Evolutionary conservation across 129 eudicot species (phyloP), one percentile per base, ranked within the genome.

Genomic region (Silybum marianum): DNA sequence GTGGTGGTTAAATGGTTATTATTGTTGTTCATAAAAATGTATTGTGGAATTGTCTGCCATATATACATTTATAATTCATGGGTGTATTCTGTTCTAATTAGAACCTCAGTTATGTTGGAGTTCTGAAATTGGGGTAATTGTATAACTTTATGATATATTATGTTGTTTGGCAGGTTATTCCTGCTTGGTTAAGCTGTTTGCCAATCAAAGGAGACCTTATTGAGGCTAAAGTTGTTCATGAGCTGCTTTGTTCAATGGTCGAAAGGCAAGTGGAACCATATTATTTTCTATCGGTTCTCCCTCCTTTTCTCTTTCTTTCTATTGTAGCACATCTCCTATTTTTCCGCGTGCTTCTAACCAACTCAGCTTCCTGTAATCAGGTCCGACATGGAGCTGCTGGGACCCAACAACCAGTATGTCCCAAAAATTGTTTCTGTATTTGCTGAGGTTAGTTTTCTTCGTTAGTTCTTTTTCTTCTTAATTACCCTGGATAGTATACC

Each of bases 171-270:
- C 85, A 95, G 99, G 89, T 95, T 75, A 73, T 95, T 77, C 99
- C 99, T 84, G 97, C 97, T 74, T 95, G 99, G 99, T 74, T 95
- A 82, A 88, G 89, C 91, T 95, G 98, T 83, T 88, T 95, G 88
- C 99, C 99, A n/a, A 82, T 95, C 71, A 95, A 91, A 84, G 95
- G 95, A 51, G 99, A 95, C 81, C 87, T 91, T 16, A 91, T 95
- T 58, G 99, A 95, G 85, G 99, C 99, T 82, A 95, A 95, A 88
- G 97, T 85, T 86, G 99, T 95, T 75, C 99, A 95, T 69, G 99
- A 95, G 80, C 98, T 91, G 81, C 99, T 95, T 72, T 92, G 99
- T 83, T 91, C 95, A n/a, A 95, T 95, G 99, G 97, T 95, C 2
- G 99, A 95, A 87, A 91, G 98, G 99, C 89, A 83, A 68, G 77